Evolutionary conservation across 257 asterid species (phyloP), one percentile per base, ranked within the genome.

Genomic region (Fraxinus americana): DNA sequence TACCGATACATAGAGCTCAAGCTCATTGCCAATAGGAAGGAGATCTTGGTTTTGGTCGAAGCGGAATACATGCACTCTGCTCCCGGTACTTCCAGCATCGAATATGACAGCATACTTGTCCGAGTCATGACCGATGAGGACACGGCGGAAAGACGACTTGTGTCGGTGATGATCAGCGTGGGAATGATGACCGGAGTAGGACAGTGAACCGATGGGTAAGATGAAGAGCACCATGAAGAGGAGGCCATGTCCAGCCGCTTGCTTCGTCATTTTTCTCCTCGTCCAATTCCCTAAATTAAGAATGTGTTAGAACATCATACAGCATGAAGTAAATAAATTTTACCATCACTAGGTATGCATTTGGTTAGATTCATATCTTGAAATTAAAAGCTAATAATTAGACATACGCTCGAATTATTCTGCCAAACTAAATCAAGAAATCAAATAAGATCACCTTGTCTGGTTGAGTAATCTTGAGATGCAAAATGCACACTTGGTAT

Each of bases 21-120:
- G 80, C 45, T 86, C 82, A 25, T 81, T 78, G 67, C 82, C 85
- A 50, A 86, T 83, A 71, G 83, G 83, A 16, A 86, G 67, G 34
- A 83, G 87, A 41, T 86, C 85, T 75, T 83, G 70, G 70, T 45
- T 43, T 5, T 78, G 14, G 38, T 83, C 80, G 48, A 86, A 86
- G 74, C 85, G 78, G 66, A 86, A 86, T 16, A 83, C 87, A 45
- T 86, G 89, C n/a, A 83, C 89, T 45, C 89, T 71, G 69, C 85
- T 86, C 12, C 89, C 89, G 43, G 89, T 80, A 57, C 89, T 86
- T n/a, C 89, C 89, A 0, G 89, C 89, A 54, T 86, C 89, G 75
- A 86, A 86, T 68, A 86, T 78, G 61, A 83, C 87, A 0, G 89
- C 89, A 70, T 83, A 86, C 14, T 38, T 79, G 10, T 77, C 82